Evolutionary conservation across 208 protist species (phyloP).

Genomic region (Trypanosoma scelopori): DNA sequence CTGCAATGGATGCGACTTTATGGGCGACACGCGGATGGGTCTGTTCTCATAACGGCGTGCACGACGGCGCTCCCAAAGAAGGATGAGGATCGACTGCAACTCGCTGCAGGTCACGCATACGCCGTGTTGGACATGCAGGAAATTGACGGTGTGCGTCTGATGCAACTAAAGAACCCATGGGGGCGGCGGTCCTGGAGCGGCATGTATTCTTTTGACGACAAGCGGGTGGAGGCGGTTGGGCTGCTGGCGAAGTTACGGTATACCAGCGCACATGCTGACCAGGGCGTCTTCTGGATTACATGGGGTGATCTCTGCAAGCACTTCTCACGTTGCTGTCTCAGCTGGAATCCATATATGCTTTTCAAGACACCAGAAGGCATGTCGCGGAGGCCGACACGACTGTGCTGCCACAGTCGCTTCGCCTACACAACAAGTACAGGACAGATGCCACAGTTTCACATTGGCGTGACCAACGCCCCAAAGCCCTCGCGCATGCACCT

Average conservation of each 20-base stretch:
- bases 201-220: slow-evolving; percentile 52
- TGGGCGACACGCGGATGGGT: slow-evolving; percentile 52
- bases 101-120: slow-evolving; percentile 69
- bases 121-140: slow-evolving; percentile 70
- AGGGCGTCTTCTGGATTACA: slow-evolving; percentile 85
- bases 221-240: slow-evolving; percentile 30
- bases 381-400: slow-evolving; percentile 54
- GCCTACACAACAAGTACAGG: slow-evolving; percentile 51
- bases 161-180: slow-evolving; percentile 87
- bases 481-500: slow-evolving; percentile 76
- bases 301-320: slow-evolving; percentile 64
- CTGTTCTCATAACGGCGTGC: slow-evolving; percentile 67
- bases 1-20: slow-evolving; percentile 74
- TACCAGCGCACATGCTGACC: slow-evolving; percentile 40
- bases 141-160: slow-evolving; percentile 41
- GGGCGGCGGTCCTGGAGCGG: slow-evolving; percentile 62
- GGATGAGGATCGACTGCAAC: slow-evolving; percentile 32
- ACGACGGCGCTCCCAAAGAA: slow-evolving; percentile 35
- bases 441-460: slow-evolving; percentile 75
- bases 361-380: slow-evolving; percentile 55
- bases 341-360: slow-evolving; percentile 90
- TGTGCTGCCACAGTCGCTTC: slow-evolving; percentile 71
- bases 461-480: slow-evolving; percentile 60
- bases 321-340: slow-evolving; percentile 72
- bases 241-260: slow-evolving; percentile 53